Evolutionary conservation across 495 filamentous ascomycete genomes (phyloP).

Genomic region (Halenospora varia): DNA sequence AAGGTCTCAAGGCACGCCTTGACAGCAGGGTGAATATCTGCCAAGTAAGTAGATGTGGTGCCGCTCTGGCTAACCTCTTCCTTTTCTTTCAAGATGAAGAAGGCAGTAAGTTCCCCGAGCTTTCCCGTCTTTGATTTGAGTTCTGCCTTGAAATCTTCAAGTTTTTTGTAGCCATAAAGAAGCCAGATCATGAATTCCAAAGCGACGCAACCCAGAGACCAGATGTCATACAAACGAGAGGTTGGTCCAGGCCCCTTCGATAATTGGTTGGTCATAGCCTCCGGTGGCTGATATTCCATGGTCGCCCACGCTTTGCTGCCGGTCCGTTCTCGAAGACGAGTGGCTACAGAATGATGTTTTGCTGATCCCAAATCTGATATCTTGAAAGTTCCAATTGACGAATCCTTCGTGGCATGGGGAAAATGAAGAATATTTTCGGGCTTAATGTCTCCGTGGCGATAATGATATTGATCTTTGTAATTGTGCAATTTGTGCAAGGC

Average conservation of each 20-base stretch:
- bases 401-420: not conserved
- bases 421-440: conserved; percentile 13
- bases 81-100: too few species aligned
- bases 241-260: conserved; percentile 10
- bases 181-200: conserved; percentile 35
- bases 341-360: conserved; percentile 1
- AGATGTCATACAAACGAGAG: conserved; percentile 32
- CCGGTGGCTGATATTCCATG: conserved; percentile 6
- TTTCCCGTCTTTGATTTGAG: conserved; percentile 8
- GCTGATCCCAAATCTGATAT: conserved; percentile 6
- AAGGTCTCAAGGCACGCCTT: not conserved
- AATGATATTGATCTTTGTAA: not conserved
- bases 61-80: too few species aligned
- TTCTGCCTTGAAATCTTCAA: not conserved
- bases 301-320: not conserved
- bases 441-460: conserved; percentile 14
- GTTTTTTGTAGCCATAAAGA: conserved; percentile 24
- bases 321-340: not conserved
- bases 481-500: conserved; percentile 4
- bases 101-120: too few species aligned
- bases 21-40: conserved; percentile 7
- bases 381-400: conserved; percentile 2
- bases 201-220: conserved; percentile 36
- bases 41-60: not conserved
- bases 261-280: conserved; percentile 6